Evolutionary conservation across 2,329 filamentous ascomycete species (phyloP), one percentile per base, ranked within the genome.

Genomic region (Aspergillus vadensis): DNA sequence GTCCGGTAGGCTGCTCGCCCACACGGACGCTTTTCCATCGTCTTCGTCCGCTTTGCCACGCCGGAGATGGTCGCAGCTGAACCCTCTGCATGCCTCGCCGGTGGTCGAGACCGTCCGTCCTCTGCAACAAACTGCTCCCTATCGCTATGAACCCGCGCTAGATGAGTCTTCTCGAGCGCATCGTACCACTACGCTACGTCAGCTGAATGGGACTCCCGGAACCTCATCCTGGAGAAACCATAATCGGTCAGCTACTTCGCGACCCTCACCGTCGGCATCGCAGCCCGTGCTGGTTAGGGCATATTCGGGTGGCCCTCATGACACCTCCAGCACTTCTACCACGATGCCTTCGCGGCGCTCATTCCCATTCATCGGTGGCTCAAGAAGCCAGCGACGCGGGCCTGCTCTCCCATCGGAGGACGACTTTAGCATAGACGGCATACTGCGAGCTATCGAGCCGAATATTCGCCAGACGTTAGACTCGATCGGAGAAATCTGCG

Each of bases 401-500:
- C 68, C 73, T 2, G 69, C 72, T 43, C 67, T 81, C 9, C 83
- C 84, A 8, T 75, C 81, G 3, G 74, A 80, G 17, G 77, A 83
- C 21, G 82, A 83, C 57, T 86, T 85, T 69, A 82, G 81, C 53
- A 85, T 86, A 65, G 82, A 81, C 30, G 79, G 80, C 27, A 85
- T 86, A 60, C 74, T 86, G 14, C 78, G 79, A 23, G 82, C 84
- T 27, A 83, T 86, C 58, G 83, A 86, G 58, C 81, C 83, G 12
- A 85, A 87, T 65, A 85, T 88, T 50, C 77, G 82, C 63, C 75
- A 76, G 14, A 85, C 85, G 9, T 79, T 88, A 56, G 83, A 87
- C 67, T 83, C 84, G 15, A 88, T 88, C 65, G 85, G 85, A 23
- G 84, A 87, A 66, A 87, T 88, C 61, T 86, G 84, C 65, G 85